Evolutionary conservation across 495 filamentous ascomycete species (phyloP).

Genomic region (Aspergillus mulundensis): DNA sequence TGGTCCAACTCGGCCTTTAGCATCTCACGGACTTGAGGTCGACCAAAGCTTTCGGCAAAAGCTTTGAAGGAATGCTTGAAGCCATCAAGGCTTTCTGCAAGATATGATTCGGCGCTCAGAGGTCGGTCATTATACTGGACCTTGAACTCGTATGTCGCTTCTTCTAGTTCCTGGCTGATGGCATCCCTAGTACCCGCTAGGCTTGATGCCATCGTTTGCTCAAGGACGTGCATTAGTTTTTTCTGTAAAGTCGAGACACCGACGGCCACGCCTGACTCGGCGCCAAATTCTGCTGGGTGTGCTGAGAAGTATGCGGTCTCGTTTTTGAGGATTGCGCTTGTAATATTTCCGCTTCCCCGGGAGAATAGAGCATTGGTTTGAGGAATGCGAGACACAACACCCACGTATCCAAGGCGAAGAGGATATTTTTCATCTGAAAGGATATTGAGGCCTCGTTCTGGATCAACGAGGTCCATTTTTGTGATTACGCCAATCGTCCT

Average conservation of each 20-base stretch:
- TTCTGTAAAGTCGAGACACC: conserved; percentile 84
- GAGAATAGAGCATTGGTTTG: conserved; percentile 78
- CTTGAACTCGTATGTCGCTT: conserved; percentile 98
- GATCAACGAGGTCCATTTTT: conserved; percentile 97
- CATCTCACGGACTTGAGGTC: conserved; percentile 81
- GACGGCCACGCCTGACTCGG: conserved; percentile 64
- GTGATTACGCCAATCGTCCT: conserved; percentile 97
- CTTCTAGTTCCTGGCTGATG: conserved; percentile 91
- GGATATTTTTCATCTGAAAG: conserved; percentile 90
- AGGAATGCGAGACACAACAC: conserved; percentile 80
- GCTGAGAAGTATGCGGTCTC: conserved; percentile 84
- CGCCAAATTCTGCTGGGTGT: conserved; percentile 75
- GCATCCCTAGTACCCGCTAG: conserved; percentile 83
- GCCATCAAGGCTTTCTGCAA: conserved; percentile 87
- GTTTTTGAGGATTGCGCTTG: conserved; percentile 76
- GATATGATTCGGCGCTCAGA: conserved; percentile 89
- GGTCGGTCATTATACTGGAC: conserved; percentile 98
- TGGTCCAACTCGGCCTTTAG: conserved; percentile 93
- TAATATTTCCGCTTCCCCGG: conserved; percentile 76
- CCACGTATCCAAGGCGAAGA: conserved; percentile 92
- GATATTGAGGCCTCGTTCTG: conserved; percentile 70
- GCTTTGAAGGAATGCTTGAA: conserved; percentile 98
- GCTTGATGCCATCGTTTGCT: conserved; percentile 93
- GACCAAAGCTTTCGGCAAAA: conserved; percentile 84
- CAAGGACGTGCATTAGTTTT: conserved; percentile 94